Percentiles rank a stretch among this genome's conserved stretches.
phyloP scores from a whole-genome alignment of 208 protist species.

The Leishmania gerbilli region DNA sequence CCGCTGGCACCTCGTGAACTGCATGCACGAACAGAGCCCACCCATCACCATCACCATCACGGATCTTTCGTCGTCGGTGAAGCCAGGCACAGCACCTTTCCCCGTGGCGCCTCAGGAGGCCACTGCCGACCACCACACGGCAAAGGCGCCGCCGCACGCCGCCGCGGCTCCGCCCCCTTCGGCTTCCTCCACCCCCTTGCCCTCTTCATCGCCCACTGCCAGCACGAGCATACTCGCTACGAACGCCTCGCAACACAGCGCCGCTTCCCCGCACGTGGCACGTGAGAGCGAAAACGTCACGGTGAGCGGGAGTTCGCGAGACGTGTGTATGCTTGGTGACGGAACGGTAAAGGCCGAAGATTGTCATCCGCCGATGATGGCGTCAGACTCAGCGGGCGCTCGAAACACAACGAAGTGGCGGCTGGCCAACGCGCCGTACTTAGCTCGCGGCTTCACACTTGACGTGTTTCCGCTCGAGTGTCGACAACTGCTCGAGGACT shows the following conservation, averaged over 20 bases:
- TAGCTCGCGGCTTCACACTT: neutral
- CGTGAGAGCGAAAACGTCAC: neutral
- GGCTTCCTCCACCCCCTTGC: neutral
- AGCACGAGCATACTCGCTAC: neutral
- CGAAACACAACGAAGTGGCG: neutral
- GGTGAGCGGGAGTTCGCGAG: neutral
- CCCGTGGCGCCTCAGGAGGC: neutral
- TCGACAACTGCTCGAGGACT: neutral
- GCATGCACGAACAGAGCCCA: slow-evolving; percentile 7
- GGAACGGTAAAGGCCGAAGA: too few relatives aligned
- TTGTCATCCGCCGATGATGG: neutral
- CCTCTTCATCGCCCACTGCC: neutral
- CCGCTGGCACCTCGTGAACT: slow-evolving; percentile 1
- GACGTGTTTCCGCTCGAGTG: slow-evolving; percentile 3
- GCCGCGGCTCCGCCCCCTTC: neutral
- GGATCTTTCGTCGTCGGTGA: neutral
- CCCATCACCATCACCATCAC: neutral
- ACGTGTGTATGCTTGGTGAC: neutral
- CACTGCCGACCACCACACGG: neutral
- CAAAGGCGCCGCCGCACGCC: neutral
- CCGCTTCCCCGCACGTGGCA: neutral
- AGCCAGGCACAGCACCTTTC: neutral
- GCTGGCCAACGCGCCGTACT: neutral
- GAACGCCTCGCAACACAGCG: neutral
- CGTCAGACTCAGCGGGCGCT: neutral